Base-by-base conservation (phyloP, 2,329 filamentous ascomycete species). In the Fusarium zealandicum region DNA sequence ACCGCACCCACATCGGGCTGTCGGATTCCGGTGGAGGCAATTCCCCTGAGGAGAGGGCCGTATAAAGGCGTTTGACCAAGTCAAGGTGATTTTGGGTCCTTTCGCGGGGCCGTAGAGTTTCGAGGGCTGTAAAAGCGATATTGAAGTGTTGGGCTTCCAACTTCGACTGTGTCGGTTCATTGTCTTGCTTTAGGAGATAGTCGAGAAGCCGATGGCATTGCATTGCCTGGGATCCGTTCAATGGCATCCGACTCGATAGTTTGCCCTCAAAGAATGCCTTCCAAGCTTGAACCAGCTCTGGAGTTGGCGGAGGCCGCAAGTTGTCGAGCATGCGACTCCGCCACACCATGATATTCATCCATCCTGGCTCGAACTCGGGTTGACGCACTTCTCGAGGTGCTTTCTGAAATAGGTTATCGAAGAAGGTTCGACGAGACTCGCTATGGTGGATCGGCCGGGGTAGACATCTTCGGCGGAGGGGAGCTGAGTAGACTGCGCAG, bases 311-410 rank as follows among this genome's bases (percentile, higher is more conserved):
- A 9, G 85, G 82, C 28, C 91, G 83, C 30, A 86, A 78, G 44
- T 83, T 80, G 50, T 90, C 82, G 44, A 82, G 79, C 62, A 87
- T 76, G 55, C 85, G 82, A 62, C 84, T 83, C 45, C 83, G 78
- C 71, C 91, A 82, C 53, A 90, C 82, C 65, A 90, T 82, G 76
- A 96, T 84, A 13, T 82, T 82, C 60, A 86, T 84, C 67, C 92
- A 83, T 46, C 92, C 92, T 1, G 85, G 89, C 66, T 86, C 89
- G 55, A 87, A 77, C 64, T 86, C 81, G 43, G 86, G 79, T 17
- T 84, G 79, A 70, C 85, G 87, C 36, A 86, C 73, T 51, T 82
- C 76, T 53, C 84, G 80, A 14, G 85, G 81, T 4, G 84, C 76
- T 64, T 86, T 85, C 58, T 79, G 70, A 63, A 90, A 82, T 39